Percentiles rank a stretch among this genome's conserved stretches.
These are phyloP conservation scores for Penicillium sp. DNA, from an alignment of 2,329 filamentous ascomycete species.

Conservation along the genomic window DNA sequence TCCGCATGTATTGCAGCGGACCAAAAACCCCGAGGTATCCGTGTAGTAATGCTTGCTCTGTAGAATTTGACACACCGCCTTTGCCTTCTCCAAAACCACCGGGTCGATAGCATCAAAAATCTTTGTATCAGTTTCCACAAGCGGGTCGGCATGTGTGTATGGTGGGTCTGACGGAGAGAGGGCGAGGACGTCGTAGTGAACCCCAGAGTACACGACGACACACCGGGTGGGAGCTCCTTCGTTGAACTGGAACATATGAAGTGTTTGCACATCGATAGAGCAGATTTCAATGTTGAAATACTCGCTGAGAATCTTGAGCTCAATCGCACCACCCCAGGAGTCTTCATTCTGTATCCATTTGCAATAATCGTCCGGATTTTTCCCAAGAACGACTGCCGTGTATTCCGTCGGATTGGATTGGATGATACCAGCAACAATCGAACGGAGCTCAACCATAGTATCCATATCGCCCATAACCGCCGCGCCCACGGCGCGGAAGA, in stretches of 20 bases:
- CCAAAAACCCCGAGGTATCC: conserved; percentile 77
- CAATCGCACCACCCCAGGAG: conserved; percentile 90
- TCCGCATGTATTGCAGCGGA: conserved; percentile 71
- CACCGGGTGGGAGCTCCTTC: conserved; percentile 71
- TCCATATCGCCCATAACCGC: conserved; percentile 72
- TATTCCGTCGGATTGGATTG: conserved; percentile 73
- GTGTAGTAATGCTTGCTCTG: conserved; percentile 81
- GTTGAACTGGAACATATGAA: conserved; percentile 75
- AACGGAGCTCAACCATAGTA: conserved; percentile 72
- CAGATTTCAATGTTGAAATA: conserved; percentile 86
- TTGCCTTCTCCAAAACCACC: conserved; percentile 62
- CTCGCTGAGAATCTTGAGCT: conserved; percentile 81
- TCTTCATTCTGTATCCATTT: conserved; percentile 78
- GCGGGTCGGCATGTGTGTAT: conserved; percentile 59
- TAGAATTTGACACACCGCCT: conserved; percentile 68
- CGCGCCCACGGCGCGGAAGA: conserved; percentile 86
- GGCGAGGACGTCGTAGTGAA: conserved; percentile 90
- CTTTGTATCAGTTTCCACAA: conserved; percentile 78
- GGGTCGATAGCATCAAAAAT: conserved; percentile 67
- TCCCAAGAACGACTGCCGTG: conserved; percentile 75
- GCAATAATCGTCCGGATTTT: conserved; percentile 75
- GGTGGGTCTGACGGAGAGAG: conserved; percentile 68
- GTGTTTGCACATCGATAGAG: conserved; percentile 76
- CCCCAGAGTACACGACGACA: conserved; percentile 85
- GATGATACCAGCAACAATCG: conserved; percentile 78